These are phyloP conservation scores for Neonectria neomacrospora DNA, from an alignment of 2,329 filamentous ascomycete genomes.

Conservation along the genomic window DNA sequence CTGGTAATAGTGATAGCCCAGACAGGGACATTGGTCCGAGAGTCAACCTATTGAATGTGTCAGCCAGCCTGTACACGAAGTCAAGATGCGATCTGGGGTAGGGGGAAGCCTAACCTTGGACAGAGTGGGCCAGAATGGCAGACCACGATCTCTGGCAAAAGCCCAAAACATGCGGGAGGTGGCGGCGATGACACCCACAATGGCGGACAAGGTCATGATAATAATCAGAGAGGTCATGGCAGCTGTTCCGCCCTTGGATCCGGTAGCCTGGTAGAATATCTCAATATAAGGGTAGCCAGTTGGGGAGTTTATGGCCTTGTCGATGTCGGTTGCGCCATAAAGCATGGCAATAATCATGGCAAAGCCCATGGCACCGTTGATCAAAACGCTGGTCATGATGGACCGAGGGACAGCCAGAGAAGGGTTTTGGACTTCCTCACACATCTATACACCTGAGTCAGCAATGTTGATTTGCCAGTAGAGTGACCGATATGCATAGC, in stretches of 20 bases:
- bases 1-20: constrained; percentile 37
- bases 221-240: constrained; percentile 36
- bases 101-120: constrained; percentile 23
- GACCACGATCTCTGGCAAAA: constrained; percentile 35
- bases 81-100: too few relatives aligned
- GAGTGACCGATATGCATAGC: neutral
- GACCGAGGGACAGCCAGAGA: constrained; percentile 37
- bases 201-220: constrained; percentile 39
- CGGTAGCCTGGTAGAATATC: constrained; percentile 40
- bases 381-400: constrained; percentile 37
- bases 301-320: constrained; percentile 33
- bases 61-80: fast-evolving
- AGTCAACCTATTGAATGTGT: constrained; percentile 30
- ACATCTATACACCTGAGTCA: constrained; percentile 29
- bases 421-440: constrained; percentile 39
- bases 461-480: neutral
- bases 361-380: constrained; percentile 37
- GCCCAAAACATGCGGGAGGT: constrained; percentile 42
- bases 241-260: constrained; percentile 32
- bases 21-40: constrained; percentile 35
- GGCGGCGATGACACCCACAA: constrained; percentile 39
- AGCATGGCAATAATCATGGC: constrained; percentile 43
- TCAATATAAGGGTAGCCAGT: constrained; percentile 41
- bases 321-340: constrained; percentile 37
- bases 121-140: constrained; percentile 35